phyloP scores from a whole-genome alignment of 2,329 filamentous ascomycete species.

The Scopulariopsis brevicaulis region DNA sequence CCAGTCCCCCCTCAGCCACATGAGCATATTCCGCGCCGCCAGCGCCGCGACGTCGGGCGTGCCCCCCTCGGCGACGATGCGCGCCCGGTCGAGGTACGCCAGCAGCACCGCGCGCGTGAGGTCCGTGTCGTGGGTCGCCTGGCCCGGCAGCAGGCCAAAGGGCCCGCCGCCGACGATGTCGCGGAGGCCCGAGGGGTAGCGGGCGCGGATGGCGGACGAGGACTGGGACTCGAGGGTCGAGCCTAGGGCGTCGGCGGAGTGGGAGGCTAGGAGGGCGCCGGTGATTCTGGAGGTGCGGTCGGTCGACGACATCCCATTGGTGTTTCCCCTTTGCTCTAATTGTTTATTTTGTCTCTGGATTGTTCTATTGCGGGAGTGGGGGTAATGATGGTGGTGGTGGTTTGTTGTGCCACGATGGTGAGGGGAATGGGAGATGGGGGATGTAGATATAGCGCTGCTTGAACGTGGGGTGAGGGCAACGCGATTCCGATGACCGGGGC shows the following conservation, averaged over 20 bases:
- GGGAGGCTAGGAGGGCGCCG: constrained; percentile 32
- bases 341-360: not conserved
- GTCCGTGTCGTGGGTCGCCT: constrained; percentile 36
- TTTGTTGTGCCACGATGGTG: not conserved
- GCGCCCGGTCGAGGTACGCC: constrained; percentile 21
- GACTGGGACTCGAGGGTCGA: constrained; percentile 30
- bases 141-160: constrained; percentile 28
- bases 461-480: not conserved
- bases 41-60: constrained; percentile 16
- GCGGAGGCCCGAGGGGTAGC: constrained; percentile 24
- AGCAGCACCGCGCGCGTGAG: constrained; percentile 31
- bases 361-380: not conserved
- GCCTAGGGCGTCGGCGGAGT: constrained; percentile 33
- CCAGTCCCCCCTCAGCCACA: constrained; percentile 30
- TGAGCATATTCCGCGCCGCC: constrained; percentile 25
- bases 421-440: not conserved
- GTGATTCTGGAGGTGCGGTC: constrained; percentile 12
- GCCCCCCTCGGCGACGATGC: not conserved
- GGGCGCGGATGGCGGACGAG: constrained; percentile 18
- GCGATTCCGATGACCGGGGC: not conserved
- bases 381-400: not conserved
- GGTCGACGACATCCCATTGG: not conserved
- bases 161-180: constrained; percentile 31
- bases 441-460: not conserved
- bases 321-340: not conserved